phyloP scores from a whole-genome alignment of 345 rosid genomes.

The Arabidopsis arenosa region DNA sequence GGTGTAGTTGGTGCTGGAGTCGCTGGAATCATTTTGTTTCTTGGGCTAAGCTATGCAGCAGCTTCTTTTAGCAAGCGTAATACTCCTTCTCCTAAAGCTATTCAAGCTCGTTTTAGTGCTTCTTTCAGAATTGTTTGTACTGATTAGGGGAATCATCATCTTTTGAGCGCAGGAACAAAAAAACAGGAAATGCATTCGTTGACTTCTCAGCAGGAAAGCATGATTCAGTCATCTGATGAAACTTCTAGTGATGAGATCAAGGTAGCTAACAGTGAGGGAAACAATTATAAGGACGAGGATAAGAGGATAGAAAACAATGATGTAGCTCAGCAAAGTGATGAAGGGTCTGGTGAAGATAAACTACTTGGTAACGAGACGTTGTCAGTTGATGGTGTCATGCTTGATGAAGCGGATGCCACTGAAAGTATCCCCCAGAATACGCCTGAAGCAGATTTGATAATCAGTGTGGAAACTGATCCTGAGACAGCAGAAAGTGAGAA shows the following conservation, averaged over 20 bases:
- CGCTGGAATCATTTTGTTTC: conserved; percentile 64
- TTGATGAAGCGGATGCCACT: conserved; percentile 41
- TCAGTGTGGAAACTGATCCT: conserved; percentile 46
- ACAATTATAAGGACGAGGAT: conserved; percentile 39
- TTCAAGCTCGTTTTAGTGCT: neutral
- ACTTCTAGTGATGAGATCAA: conserved; percentile 43
- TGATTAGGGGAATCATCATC: conserved; percentile 2
- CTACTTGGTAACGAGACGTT: conserved; percentile 40
- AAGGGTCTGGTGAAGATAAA: conserved; percentile 45
- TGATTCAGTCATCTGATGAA: conserved; percentile 49
- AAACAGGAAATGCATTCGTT: conserved; percentile 73
- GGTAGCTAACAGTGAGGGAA: conserved; percentile 46
- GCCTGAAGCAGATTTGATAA: conserved; percentile 45
- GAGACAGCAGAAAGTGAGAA: conserved; percentile 32
- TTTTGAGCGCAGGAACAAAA: conserved; percentile 54
- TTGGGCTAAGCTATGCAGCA: conserved; percentile 66
- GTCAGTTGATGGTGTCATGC: conserved; percentile 39
- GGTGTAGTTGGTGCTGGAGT: conserved; percentile 83
- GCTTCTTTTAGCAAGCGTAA: conserved; percentile 62
- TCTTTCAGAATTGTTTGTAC: neutral
- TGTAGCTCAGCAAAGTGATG: conserved; percentile 46
- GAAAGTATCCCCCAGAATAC: conserved; percentile 44
- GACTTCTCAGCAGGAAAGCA: conserved; percentile 64
- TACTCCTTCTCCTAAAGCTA: conserved; percentile 13
- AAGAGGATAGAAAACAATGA: conserved; percentile 46